These are phyloP conservation scores for Xylaria castorea DNA, from an alignment of 495 filamentous ascomycete genomes.

Conservation along the genomic window DNA sequence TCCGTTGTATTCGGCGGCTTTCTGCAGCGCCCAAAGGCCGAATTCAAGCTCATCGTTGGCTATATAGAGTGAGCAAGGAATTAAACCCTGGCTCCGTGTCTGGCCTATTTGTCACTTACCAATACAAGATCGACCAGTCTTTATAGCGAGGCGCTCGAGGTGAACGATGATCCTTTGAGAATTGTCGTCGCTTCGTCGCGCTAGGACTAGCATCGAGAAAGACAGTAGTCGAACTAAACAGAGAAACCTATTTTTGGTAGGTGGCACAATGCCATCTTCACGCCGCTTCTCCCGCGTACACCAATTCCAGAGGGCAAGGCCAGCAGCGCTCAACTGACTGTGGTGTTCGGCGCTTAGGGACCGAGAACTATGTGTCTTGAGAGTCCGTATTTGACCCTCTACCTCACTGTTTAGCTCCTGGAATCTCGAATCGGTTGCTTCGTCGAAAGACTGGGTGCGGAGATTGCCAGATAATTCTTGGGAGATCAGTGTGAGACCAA, in stretches of 20 bases:
- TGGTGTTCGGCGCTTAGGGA: conserved; percentile 34
- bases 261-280: conserved; percentile 22
- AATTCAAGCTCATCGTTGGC: conserved; percentile 62
- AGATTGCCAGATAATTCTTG: conserved; percentile 43
- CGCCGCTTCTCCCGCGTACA: conserved; percentile 59
- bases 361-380: conserved; percentile 32
- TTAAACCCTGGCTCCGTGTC: conserved; percentile 20
- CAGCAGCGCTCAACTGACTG: conserved; percentile 59
- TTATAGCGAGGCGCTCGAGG: conserved; percentile 71
- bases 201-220: conserved; percentile 71
- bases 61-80: conserved; percentile 32
- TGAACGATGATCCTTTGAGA: conserved; percentile 54
- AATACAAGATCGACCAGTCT: conserved; percentile 68
- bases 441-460: conserved; percentile 34
- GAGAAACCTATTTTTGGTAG: conserved; percentile 36
- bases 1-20: conserved; percentile 68
- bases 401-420: conserved; percentile 30
- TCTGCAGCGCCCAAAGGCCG: conserved; percentile 65
- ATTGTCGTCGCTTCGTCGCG: conserved; percentile 48
- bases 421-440: conserved; percentile 17
- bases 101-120: conserved; percentile 52
- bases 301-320: conserved; percentile 71
- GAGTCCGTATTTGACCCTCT: conserved; percentile 33
- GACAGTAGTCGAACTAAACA: conserved; percentile 66
- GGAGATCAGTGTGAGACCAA: conserved; percentile 25